phyloP scores from a whole-genome alignment of 495 filamentous ascomycete species.

The Trypethelium eluteriae region DNA sequence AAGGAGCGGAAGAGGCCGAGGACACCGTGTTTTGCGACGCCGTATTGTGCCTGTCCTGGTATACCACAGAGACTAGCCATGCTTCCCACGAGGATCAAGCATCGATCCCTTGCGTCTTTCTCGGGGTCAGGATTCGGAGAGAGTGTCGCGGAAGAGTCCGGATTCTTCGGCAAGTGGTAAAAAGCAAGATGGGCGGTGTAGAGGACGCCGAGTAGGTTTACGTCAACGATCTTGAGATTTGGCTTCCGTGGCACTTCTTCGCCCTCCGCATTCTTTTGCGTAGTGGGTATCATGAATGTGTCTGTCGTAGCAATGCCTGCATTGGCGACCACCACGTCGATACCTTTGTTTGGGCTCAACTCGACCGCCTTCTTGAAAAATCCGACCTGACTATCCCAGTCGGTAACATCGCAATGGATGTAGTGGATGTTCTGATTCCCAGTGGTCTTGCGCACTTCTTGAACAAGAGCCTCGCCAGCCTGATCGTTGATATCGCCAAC shows the following conservation, averaged over 20 bases:
- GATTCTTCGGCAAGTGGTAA: conserved; percentile 45
- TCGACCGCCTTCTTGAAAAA: conserved; percentile 51
- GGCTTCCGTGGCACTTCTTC: conserved; percentile 45
- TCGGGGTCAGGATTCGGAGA: conserved; percentile 22
- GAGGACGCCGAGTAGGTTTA: conserved; percentile 56
- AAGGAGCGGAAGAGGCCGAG: conserved; percentile 32
- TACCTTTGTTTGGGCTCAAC: conserved; percentile 45
- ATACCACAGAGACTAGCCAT: conserved; percentile 11
- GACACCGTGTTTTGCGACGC: conserved; percentile 12
- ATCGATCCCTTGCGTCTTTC: conserved; percentile 36
- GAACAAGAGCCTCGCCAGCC: conserved; percentile 26
- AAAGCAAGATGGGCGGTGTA: conserved; percentile 60
- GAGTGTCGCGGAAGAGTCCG: conserved; percentile 19
- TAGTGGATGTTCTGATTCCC: conserved; percentile 42
- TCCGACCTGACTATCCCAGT: conserved; percentile 53
- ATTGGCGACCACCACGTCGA: conserved; percentile 61
- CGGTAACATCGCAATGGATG: conserved; percentile 49
- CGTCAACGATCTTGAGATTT: conserved; percentile 46
- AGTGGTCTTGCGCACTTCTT: conserved; percentile 30
- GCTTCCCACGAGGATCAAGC: conserved; percentile 45
- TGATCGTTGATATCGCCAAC: conserved; percentile 32
- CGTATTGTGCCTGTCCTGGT: background rate
- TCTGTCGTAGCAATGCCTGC: conserved; percentile 51
- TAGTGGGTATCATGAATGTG: conserved; percentile 34
- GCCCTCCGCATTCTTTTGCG: conserved; percentile 27